A percentile compares a stretch with the other conserved stretches of the same genome.
These are phyloP conservation scores for Pythium insidiosum DNA, from an alignment of 352 stramenopile species.

Conservation along the genomic window DNA sequence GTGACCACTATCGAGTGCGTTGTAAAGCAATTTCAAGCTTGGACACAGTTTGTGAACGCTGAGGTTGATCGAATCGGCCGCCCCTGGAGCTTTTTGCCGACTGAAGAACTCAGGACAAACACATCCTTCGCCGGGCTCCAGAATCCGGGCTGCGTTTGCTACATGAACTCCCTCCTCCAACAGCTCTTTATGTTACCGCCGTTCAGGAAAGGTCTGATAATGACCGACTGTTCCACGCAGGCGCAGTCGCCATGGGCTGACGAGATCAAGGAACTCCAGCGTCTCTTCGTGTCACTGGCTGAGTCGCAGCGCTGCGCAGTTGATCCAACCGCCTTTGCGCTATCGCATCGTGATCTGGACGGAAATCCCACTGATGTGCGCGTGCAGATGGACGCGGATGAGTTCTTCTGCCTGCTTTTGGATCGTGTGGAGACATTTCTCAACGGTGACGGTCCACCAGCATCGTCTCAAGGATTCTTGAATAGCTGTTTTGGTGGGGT, in stretches of 20 bases:
- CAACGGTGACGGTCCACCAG: neutral
- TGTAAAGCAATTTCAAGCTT: too few species aligned
- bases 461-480: conserved; percentile 20
- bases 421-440: conserved; percentile 69
- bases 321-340: conserved; percentile 57
- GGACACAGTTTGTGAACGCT: conserved; percentile 1
- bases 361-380: conserved; percentile 64
- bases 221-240: conserved; percentile 15
- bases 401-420: conserved; percentile 76
- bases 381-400: conserved; percentile 77
- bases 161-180: conserved; percentile 99
- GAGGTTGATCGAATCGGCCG: conserved; percentile 16
- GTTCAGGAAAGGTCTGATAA: conserved; percentile 49
- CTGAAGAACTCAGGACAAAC: conserved; percentile 24
- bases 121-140: conserved; percentile 76
- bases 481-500: conserved; percentile 62
- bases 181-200: conserved; percentile 87
- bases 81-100: conserved; percentile 51
- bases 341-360: conserved; percentile 65
- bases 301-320: conserved; percentile 32
- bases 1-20: too few species aligned
- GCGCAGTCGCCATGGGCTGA: conserved; percentile 26
- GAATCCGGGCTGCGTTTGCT: conserved; percentile 98
- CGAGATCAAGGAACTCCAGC: conserved; percentile 59
- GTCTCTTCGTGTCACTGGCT: conserved; percentile 50